Evolutionary conservation across 257 asterid species (phyloP).

Genomic region (Fraxinus americana): DNA sequence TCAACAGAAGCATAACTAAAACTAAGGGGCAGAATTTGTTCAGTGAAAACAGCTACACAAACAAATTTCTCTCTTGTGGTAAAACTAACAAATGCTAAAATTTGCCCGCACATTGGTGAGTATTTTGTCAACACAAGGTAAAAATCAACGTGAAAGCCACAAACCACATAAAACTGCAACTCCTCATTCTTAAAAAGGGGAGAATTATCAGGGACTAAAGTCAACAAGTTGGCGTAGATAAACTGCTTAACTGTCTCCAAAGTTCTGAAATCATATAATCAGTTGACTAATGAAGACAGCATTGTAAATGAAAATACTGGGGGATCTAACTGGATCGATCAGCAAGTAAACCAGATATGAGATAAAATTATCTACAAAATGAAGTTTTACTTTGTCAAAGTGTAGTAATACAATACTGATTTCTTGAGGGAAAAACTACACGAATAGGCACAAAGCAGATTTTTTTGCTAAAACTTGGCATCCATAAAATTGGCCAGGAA

Average conservation of each 20-base stretch:
- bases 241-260: background rate
- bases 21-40: background rate
- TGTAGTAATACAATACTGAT: background rate
- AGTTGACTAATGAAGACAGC: background rate
- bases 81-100: background rate
- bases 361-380: background rate
- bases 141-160: background rate
- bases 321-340: background rate
- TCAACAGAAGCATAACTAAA: background rate
- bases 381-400: background rate
- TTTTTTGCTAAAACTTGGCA: conserved; percentile 1
- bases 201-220: background rate
- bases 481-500: background rate
- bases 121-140: background rate
- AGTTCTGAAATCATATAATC: background rate
- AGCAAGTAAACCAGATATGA: conserved; percentile 4
- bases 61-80: background rate
- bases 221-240: background rate
- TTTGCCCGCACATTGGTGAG: background rate
- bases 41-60: background rate
- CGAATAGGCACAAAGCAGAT: conserved; percentile 13
- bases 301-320: background rate
- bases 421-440: background rate
- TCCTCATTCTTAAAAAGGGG: background rate
- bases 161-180: background rate